Evolutionary conservation across 2,329 filamentous ascomycete species (phyloP).

Genomic region (Aspergillus tanneri): DNA sequence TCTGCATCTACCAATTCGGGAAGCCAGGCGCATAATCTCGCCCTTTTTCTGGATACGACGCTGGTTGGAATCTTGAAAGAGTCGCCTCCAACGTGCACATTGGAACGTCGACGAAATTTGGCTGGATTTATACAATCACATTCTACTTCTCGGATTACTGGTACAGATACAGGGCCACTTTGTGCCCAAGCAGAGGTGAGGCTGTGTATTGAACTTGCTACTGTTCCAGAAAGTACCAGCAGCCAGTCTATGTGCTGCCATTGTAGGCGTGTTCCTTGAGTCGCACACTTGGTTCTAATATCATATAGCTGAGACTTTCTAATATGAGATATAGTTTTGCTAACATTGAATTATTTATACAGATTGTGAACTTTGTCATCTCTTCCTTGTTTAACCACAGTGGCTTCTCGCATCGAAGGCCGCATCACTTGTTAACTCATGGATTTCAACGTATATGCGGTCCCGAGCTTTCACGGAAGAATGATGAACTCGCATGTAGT

Average conservation of each 20-base stretch:
- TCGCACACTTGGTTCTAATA: too few relatives aligned
- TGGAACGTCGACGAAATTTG: slow-evolving; percentile 56
- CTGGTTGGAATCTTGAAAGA: slow-evolving; percentile 59
- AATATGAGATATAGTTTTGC: neutral
- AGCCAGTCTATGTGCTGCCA: slow-evolving; percentile 8
- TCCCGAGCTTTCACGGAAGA: slow-evolving; percentile 30
- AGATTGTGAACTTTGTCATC: slow-evolving; percentile 76
- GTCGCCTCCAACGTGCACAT: slow-evolving; percentile 29
- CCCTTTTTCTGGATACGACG: slow-evolving; percentile 65
- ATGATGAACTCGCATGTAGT: slow-evolving; percentile 35
- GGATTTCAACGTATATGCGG: slow-evolving; percentile 63
- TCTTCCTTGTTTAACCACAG: slow-evolving; percentile 70
- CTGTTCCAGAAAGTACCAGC: neutral
- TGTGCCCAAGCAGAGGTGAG: slow-evolving; percentile 66
- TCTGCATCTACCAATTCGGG: slow-evolving; percentile 1
- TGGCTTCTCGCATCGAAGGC: slow-evolving; percentile 50
- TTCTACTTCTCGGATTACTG: slow-evolving; percentile 31
- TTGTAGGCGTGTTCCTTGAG: slow-evolving; percentile 8
- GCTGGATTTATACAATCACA: slow-evolving; percentile 64
- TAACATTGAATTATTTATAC: slow-evolving; percentile 2
- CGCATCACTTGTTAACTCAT: slow-evolving; percentile 77
- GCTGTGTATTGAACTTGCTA: slow-evolving; percentile 3
- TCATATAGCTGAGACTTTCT: neutral
- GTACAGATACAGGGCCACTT: slow-evolving; percentile 38
- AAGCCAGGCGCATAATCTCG: slow-evolving; percentile 38